Conservation (phyloP, 2,329 filamentous ascomycete genomes). For the Clarireedia sp. region DNA sequence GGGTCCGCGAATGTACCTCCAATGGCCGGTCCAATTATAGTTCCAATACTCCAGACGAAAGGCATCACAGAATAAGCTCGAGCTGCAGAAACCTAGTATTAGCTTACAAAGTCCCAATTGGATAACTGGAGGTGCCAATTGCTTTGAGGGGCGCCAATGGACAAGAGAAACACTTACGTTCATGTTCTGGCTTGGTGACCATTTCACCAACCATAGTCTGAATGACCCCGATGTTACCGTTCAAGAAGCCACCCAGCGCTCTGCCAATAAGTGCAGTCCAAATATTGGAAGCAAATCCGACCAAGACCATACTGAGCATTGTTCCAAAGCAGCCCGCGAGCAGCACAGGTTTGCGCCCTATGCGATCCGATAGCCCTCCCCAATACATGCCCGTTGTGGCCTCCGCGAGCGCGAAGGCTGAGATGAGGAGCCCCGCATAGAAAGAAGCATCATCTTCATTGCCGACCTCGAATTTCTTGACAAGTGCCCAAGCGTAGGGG, state of each 20-base stretch:
- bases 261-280: slow-evolving; percentile 74
- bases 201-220: slow-evolving; percentile 83
- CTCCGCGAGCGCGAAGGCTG: slow-evolving; percentile 76
- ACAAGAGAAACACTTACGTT: slow-evolving; percentile 7
- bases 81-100: slow-evolving; percentile 29
- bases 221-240: slow-evolving; percentile 86
- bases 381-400: slow-evolving; percentile 80
- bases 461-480: slow-evolving; percentile 68
- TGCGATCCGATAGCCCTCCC: slow-evolving; percentile 72
- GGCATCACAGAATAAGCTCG: slow-evolving; percentile 88
- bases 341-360: slow-evolving; percentile 80
- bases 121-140: not conserved
- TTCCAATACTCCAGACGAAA: slow-evolving; percentile 87
- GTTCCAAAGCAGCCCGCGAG: slow-evolving; percentile 76
- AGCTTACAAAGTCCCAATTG: not conserved
- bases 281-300: slow-evolving; percentile 76
- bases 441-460: slow-evolving; percentile 70
- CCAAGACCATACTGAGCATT: slow-evolving; percentile 71
- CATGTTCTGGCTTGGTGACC: slow-evolving; percentile 48
- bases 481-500: slow-evolving; percentile 80
- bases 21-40: slow-evolving; percentile 80
- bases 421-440: slow-evolving; percentile 82
- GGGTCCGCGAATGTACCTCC: slow-evolving; percentile 82
- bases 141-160: not conserved
- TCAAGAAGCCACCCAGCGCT: slow-evolving; percentile 71